phyloP scores from a whole-genome alignment of 2,329 filamentous ascomycete species.

The Epichloe sylvatica region DNA sequence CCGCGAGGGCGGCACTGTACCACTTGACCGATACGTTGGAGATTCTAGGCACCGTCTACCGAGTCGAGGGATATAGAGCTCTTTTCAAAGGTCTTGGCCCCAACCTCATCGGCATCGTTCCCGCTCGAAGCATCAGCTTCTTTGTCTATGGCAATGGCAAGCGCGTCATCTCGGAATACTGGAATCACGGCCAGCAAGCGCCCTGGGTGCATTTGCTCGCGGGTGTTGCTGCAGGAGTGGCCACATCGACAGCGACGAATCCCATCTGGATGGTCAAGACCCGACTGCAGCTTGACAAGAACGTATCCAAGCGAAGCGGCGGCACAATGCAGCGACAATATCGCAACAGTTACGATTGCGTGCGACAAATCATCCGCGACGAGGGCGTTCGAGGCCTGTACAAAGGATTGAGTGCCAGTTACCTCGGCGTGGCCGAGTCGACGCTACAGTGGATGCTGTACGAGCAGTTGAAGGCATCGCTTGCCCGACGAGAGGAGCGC shows the following conservation, averaged over 20 bases:
- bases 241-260: slow-evolving; percentile 83
- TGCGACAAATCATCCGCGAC: slow-evolving; percentile 63
- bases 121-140: slow-evolving; percentile 84
- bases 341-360: slow-evolving; percentile 77
- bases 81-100: slow-evolving; percentile 89
- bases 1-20: slow-evolving; percentile 50
- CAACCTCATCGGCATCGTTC: slow-evolving; percentile 79
- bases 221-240: slow-evolving; percentile 64
- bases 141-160: slow-evolving; percentile 90
- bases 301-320: slow-evolving; percentile 48
- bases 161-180: slow-evolving; percentile 58
- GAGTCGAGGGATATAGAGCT: slow-evolving; percentile 68
- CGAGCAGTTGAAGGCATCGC: slow-evolving; percentile 73
- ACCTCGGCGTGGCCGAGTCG: slow-evolving; percentile 79
- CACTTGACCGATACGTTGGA: slow-evolving; percentile 79
- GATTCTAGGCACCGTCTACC: slow-evolving; percentile 69
- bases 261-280: slow-evolving; percentile 97
- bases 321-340: slow-evolving; percentile 52
- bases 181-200: slow-evolving; percentile 55
- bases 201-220: slow-evolving; percentile 67
- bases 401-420: slow-evolving; percentile 80
- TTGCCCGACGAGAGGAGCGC: slow-evolving; percentile 49
- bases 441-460: slow-evolving; percentile 91
- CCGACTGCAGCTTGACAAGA: slow-evolving; percentile 80
- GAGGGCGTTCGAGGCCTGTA: slow-evolving; percentile 78